Percentiles rank a stretch among this genome's conserved stretches.
phyloP scores from a whole-genome alignment of 305 asterid species.

The Coffea humblotiana region DNA sequence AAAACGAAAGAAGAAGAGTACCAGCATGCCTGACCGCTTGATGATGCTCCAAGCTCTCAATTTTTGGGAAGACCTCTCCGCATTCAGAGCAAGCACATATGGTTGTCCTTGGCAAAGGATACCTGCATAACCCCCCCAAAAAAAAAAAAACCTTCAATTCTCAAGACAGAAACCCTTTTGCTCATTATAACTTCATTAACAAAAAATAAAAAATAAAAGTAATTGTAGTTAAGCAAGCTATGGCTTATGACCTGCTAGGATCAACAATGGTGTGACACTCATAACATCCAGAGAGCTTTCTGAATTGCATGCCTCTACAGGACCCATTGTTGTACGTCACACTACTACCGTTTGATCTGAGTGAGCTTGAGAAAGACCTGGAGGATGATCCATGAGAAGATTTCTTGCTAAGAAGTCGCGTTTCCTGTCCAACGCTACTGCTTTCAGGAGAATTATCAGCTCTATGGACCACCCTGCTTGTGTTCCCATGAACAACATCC shows the following conservation, averaged over 20 bases:
- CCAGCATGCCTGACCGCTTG: conserved; percentile 95
- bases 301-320: conserved; percentile 63
- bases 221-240: neutral
- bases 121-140: conserved; percentile 33
- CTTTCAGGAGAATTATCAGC: conserved; percentile 76
- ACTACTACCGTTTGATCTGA: conserved; percentile 31
- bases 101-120: conserved; percentile 74
- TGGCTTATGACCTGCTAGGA: conserved; percentile 54
- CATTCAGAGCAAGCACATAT: conserved; percentile 83
- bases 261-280: conserved; percentile 83
- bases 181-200: neutral
- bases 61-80: conserved; percentile 90
- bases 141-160: neutral
- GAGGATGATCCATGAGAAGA: conserved; percentile 41
- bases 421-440: conserved; percentile 53
- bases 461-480: conserved; percentile 63
- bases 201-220: too few species aligned
- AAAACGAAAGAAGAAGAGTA: conserved; percentile 21
- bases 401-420: conserved; percentile 49
- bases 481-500: conserved; percentile 56
- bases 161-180: neutral
- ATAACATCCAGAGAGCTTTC: conserved; percentile 87
- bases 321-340: conserved; percentile 30
- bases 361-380: conserved; percentile 32
- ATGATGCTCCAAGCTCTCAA: conserved; percentile 91